Base-by-base conservation (phyloP, 129 eudicot genomes). In the Apium graveolens region DNA sequence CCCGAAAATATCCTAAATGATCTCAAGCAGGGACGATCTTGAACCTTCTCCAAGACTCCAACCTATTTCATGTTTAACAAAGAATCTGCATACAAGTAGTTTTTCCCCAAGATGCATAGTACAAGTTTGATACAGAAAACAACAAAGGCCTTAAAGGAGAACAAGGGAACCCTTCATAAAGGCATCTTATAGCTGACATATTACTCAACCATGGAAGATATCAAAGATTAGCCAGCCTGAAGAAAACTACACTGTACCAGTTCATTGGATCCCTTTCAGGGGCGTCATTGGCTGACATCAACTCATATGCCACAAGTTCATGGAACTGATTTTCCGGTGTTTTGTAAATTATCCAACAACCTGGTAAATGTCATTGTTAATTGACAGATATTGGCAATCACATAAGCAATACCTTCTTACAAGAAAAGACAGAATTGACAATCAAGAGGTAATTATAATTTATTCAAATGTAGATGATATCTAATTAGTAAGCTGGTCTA, bases 251-350 rank as follows among this genome's bases (percentile, higher is more conserved):
- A 57, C 34, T 69, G 46, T 95, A 95, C 98, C 98, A 95, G 82
- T 91, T 92, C 94, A 70, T 90, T 37, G 98, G 98, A 87, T 91
- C 98, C 83, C 96, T 86, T 84, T 95, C 98, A 60, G 96, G 97
- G 55, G 91, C 97, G 85, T 95, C 98, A 83, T 95, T 95, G 53
- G 98, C 97, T 5, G 98, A 91, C 98, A 95, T 95, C 45, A 95
- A 70, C 86, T 95, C 98, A 85, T 95, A 95, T 76, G 98, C 87
- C 45, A 85, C 84, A 49, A 95, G 86, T 80, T 90, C 91, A 76
- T 82, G 81, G 83, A 75, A 80, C 83, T 78, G 88, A 43, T 76
- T 81, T 65, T 86, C 88, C 16, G 51, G 60, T 39, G 83, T 77
- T 81, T 91, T 88, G 85, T 91, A 95, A 44, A 90, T 88, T 78